Evolutionary conservation across 345 rosid species (phyloP), one percentile per base, ranked within the genome.

Genomic region (Salix purpurea): DNA sequence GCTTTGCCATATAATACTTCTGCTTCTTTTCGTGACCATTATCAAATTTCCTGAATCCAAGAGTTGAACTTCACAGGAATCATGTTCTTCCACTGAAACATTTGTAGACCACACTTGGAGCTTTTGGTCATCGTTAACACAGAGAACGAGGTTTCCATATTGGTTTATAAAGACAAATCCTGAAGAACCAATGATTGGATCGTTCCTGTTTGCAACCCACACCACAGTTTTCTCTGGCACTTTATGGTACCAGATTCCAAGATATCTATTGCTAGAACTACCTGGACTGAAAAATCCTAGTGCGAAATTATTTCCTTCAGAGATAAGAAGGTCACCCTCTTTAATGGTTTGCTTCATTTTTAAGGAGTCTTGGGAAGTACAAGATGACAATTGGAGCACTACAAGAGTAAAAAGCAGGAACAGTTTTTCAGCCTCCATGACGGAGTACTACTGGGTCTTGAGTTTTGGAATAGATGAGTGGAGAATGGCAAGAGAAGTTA

Each of bases 161-260:
- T n/a, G 60, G 36, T 39, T 24, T 4, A 76, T 9, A 6, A 39
- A 56, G 21, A 76, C 61, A 21, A 56, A 50, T 30, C 74, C 79
- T 0, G 69, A 76, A 7, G 56, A 30, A 2, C 40, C 79, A 18
- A 23, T 58, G 70, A 76, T 69, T 1, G 79, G 79, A 56, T 39
- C 19, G 42, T 58, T 34, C 21, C 74, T 69, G 10, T 76, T 69
- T n/a, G 79, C 74, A 8, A 69, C 74, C 79, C 79, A 76, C 36
- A 76, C 61, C 48, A 69, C 79, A 9, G 23, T 24, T 7, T 26
- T 68, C 5, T 7, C 69, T 23, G 44, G 60, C 16, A 40, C 4
- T 42, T 48, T 32, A 28, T 39, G 13, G 44, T 40, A 40, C 44
- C 58, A 36, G 16, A 73, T 64, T 1, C 40, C 76, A 73, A 73